Conservation (phyloP, 768 basidiomycete species). For the Mycena maculata region DNA sequence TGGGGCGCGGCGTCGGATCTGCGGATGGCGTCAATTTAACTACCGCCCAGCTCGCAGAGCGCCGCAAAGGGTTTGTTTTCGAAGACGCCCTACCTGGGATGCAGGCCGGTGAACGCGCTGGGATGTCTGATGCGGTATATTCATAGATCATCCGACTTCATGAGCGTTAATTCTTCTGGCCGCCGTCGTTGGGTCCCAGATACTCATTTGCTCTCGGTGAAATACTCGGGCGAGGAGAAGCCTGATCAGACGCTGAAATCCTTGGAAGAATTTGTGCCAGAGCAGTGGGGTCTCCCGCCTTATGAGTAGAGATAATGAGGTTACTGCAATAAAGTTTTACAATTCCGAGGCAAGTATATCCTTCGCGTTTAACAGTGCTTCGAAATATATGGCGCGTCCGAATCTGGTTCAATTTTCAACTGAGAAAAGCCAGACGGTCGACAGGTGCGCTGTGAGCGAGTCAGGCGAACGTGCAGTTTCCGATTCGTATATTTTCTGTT, state of each 20-base stretch:
- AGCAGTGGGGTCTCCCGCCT: slow-evolving; percentile 86
- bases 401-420: too few relatives aligned
- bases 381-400: too few relatives aligned
- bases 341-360: too few relatives aligned
- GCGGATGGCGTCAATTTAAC: slow-evolving; percentile 46
- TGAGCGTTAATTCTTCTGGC: too few relatives aligned
- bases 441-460: too few relatives aligned
- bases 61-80: slow-evolving; percentile 78
- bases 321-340: too few relatives aligned
- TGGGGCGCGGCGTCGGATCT: slow-evolving; percentile 68
- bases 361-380: too few relatives aligned
- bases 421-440: too few relatives aligned
- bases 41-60: slow-evolving; percentile 56
- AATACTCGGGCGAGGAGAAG: slow-evolving; percentile 57
- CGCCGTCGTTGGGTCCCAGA: slow-evolving; percentile 97
- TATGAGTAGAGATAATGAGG: slow-evolving; percentile 52
- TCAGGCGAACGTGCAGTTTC: too few relatives aligned
- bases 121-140: slow-evolving; percentile 88
- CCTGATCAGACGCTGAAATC: slow-evolving; percentile 72
- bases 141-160: too few relatives aligned
- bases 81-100: slow-evolving; percentile 86
- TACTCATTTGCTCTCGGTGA: slow-evolving; percentile 65
- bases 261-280: slow-evolving; percentile 80
- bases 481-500: too few relatives aligned
- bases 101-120: slow-evolving; percentile 84